These are phyloP conservation scores for Seiridium cupressi DNA, from an alignment of 2,329 filamentous ascomycete genomes.

Conservation along the genomic window DNA sequence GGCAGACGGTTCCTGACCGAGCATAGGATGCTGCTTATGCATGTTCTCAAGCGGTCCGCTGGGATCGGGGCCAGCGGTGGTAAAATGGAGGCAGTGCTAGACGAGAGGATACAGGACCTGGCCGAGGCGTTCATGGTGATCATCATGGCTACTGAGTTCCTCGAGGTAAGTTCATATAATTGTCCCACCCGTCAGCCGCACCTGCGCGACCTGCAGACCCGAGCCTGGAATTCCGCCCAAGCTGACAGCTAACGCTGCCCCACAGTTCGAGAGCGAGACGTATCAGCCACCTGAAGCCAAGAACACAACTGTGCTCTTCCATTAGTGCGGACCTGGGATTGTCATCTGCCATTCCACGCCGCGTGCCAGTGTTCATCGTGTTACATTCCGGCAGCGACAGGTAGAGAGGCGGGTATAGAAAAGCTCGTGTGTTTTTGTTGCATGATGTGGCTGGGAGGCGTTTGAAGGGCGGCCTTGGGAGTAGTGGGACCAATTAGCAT, in stretches of 20 bases:
- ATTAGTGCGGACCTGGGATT: constrained; percentile 12
- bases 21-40: constrained; percentile 80
- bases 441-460: constrained; percentile 1
- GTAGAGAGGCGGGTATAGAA: not conserved
- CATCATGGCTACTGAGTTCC: constrained; percentile 77
- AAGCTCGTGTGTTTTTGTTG: not conserved
- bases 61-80: constrained; percentile 62
- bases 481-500: not conserved
- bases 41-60: constrained; percentile 85
- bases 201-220: not conserved
- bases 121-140: constrained; percentile 84
- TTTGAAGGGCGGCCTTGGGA: not conserved
- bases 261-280: constrained; percentile 25
- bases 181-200: not conserved
- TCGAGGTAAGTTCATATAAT: constrained; percentile 64
- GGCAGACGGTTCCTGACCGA: constrained; percentile 78
- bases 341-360: too few relatives aligned
- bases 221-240: not conserved
- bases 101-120: constrained; percentile 69
- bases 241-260: constrained; percentile 13
- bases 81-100: constrained; percentile 39
- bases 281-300: constrained; percentile 15
- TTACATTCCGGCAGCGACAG: not conserved
- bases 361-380: too few relatives aligned
- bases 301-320: constrained; percentile 21